Evolutionary conservation across 78 protist species (phyloP).

Genomic region (Guillardia theta): DNA sequence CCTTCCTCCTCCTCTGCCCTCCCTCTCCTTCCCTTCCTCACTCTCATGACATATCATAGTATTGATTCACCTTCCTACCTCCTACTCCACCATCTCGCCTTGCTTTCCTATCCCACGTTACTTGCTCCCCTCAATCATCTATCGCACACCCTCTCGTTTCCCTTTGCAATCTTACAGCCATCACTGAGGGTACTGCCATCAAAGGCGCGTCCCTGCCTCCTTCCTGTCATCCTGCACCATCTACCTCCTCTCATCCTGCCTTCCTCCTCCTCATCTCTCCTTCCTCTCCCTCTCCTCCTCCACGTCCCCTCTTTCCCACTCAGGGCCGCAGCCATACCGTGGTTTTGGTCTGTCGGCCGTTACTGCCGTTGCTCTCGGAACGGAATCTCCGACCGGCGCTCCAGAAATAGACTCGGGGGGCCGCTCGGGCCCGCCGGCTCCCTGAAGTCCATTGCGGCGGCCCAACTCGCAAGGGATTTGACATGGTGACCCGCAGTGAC

Average conservation of each 20-base stretch:
- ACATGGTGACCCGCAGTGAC: too few relatives aligned
- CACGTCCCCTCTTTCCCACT: not conserved
- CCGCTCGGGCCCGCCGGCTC: too few relatives aligned
- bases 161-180: not conserved
- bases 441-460: too few relatives aligned
- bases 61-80: not conserved
- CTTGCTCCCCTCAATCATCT: not conserved
- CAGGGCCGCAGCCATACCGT: not conserved
- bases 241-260: not conserved
- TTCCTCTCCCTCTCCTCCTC: not conserved
- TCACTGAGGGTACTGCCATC: not conserved
- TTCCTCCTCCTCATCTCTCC: not conserved
- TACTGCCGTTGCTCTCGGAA: not conserved
- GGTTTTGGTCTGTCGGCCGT: not conserved
- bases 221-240: not conserved
- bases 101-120: not conserved
- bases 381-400: too few relatives aligned
- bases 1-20: not conserved
- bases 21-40: not conserved
- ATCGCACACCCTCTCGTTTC: not conserved
- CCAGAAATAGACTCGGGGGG: too few relatives aligned
- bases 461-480: too few relatives aligned
- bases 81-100: not conserved
- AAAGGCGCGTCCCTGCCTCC: not conserved
- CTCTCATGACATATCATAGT: not conserved